These are phyloP conservation scores for Wickerhamomyces silvicola DNA, from an alignment of 805 yeast genomes.

Conservation along the genomic window DNA sequence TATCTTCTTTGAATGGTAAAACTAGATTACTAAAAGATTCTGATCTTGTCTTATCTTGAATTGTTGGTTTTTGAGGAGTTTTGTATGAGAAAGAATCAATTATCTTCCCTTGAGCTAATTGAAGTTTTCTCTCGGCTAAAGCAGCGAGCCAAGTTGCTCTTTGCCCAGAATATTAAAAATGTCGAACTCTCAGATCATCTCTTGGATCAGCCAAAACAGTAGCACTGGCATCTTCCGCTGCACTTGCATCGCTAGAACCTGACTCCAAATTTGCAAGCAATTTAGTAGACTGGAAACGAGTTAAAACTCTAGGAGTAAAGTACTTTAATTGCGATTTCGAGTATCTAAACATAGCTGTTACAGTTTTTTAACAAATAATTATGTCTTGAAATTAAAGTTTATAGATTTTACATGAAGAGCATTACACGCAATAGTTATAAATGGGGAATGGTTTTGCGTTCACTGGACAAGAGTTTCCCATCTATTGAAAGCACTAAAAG, in stretches of 20 bases:
- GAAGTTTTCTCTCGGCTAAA: constrained; percentile 62
- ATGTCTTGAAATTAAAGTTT: too few relatives aligned
- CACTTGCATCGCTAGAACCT: constrained; percentile 44
- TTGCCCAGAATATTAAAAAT: constrained; percentile 24
- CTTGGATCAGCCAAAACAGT: constrained; percentile 56
- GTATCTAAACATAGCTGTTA: constrained; percentile 7
- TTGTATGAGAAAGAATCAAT: constrained; percentile 67
- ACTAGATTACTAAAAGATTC: constrained; percentile 70
- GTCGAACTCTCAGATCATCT: constrained; percentile 40
- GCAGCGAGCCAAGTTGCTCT: constrained; percentile 85
- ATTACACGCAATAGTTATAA: too few relatives aligned
- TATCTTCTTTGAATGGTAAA: constrained; percentile 80
- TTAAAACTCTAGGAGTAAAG: background rate
- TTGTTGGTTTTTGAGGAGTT: constrained; percentile 62
- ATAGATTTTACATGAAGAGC: too few relatives aligned
- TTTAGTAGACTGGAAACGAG: constrained; percentile 23
- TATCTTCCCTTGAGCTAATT: constrained; percentile 65
- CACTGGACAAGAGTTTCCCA: too few relatives aligned
- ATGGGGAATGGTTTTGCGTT: too few relatives aligned
- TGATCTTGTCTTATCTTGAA: constrained; percentile 64
- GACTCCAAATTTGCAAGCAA: constrained; percentile 22
- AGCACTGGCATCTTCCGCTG: constrained; percentile 71
- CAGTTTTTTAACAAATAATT: too few relatives aligned
- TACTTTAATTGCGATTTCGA: background rate
- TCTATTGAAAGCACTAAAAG: too few relatives aligned